Percentiles rank a stretch among this genome's conserved stretches.
These are phyloP conservation scores for Talaromyces funiculosus DNA, from an alignment of 2,329 filamentous ascomycete genomes.

Conservation along the genomic window DNA sequence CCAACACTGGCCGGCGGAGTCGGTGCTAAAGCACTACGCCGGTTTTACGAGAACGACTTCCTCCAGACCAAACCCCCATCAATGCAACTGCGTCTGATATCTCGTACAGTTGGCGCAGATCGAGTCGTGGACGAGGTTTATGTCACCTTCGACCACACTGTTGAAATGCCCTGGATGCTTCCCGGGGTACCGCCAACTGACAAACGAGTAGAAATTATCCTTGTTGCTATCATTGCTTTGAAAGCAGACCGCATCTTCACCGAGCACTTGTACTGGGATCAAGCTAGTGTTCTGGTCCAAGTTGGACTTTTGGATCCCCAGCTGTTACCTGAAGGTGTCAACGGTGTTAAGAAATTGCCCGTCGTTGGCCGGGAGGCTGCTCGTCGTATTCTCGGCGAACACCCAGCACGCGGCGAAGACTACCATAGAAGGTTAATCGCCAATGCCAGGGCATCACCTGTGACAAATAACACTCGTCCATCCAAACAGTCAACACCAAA, in stretches of 20 bases:
- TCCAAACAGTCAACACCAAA: slow-evolving; percentile 2
- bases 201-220: slow-evolving; percentile 51
- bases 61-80: slow-evolving; percentile 47
- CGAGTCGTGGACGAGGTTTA: slow-evolving; percentile 58
- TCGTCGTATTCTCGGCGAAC: slow-evolving; percentile 35
- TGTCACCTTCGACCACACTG: slow-evolving; percentile 52
- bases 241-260: slow-evolving; percentile 50
- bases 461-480: neutral
- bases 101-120: slow-evolving; percentile 53
- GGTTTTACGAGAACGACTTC: slow-evolving; percentile 56
- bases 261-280: slow-evolving; percentile 59
- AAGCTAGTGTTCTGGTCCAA: slow-evolving; percentile 56
- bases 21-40: slow-evolving; percentile 35
- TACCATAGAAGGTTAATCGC: slow-evolving; percentile 30
- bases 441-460: slow-evolving; percentile 3
- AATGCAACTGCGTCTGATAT: slow-evolving; percentile 50
- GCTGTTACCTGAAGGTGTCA: slow-evolving; percentile 44
- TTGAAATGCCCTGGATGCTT: slow-evolving; percentile 54
- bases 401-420: slow-evolving; percentile 29
- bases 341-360: slow-evolving; percentile 34
- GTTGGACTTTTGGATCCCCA: slow-evolving; percentile 55
- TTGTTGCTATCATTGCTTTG: slow-evolving; percentile 54
- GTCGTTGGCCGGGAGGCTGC: slow-evolving; percentile 38
- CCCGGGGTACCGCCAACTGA: slow-evolving; percentile 54
- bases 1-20: slow-evolving; percentile 39